These are phyloP conservation scores for Taphrina pruni DNA, from an alignment of 1,139 yeast species.

Conservation along the genomic window DNA sequence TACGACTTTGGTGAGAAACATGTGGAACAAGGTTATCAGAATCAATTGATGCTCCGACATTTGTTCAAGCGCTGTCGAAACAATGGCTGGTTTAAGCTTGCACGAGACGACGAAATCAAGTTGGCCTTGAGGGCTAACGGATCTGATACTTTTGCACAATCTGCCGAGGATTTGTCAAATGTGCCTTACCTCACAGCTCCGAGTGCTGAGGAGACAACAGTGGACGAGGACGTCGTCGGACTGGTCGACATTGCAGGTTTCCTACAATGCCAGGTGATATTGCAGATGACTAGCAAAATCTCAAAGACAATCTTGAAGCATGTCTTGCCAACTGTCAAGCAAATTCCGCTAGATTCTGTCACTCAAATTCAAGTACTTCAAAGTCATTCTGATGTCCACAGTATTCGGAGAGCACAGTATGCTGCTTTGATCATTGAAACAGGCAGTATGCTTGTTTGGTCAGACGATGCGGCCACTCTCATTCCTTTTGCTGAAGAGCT, in stretches of 20 bases:
- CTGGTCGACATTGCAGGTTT: constrained; percentile 42
- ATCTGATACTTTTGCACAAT: constrained; percentile 27
- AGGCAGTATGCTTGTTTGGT: constrained; percentile 39
- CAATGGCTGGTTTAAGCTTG: constrained; percentile 45
- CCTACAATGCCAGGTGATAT: constrained; percentile 43
- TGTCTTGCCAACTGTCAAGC: constrained; percentile 40
- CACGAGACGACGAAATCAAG: constrained; percentile 37
- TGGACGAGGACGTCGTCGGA: constrained; percentile 40
- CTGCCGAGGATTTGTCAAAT: constrained; percentile 32
- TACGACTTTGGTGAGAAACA: constrained; percentile 34
- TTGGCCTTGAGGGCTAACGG: constrained; percentile 43
- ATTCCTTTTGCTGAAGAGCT: constrained; percentile 42
- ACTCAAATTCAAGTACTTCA: constrained; percentile 45
- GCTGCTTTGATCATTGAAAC: constrained; percentile 43
- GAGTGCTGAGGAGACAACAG: constrained; percentile 24
- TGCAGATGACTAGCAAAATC: constrained; percentile 43
- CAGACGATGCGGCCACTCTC: constrained; percentile 43
- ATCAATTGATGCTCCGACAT: constrained; percentile 44
- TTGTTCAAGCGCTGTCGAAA: constrained; percentile 43
- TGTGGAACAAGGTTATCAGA: constrained; percentile 42
- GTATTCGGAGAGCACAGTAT: constrained; percentile 44
- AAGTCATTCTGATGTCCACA: constrained; percentile 43
- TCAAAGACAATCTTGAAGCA: constrained; percentile 42
- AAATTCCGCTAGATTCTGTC: constrained; percentile 44
- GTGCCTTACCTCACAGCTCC: constrained; percentile 40